Conservation (phyloP, 108 stramenopile species). For the Cyclotella cryptica region DNA sequence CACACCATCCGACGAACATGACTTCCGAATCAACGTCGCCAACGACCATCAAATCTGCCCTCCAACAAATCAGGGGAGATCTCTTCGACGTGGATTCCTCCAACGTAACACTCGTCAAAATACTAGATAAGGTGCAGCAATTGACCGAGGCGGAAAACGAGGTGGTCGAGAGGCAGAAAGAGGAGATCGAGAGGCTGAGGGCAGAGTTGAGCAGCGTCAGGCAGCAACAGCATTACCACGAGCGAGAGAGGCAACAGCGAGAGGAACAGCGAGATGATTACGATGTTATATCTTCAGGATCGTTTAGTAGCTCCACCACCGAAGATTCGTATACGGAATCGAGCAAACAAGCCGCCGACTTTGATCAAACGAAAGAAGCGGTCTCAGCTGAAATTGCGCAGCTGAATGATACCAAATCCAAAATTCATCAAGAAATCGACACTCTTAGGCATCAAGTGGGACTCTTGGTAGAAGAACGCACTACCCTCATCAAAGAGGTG, state of each 20-base stretch:
- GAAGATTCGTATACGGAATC: background rate
- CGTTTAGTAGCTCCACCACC: slow-evolving; percentile 12
- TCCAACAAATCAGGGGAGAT: slow-evolving; percentile 26
- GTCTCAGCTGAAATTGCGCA: background rate
- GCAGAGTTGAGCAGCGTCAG: background rate
- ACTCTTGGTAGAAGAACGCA: slow-evolving; percentile 23
- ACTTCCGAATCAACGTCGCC: background rate
- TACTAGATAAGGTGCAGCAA: slow-evolving; percentile 32
- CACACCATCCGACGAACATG: background rate
- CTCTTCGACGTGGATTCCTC: slow-evolving; percentile 18
- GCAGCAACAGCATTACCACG: slow-evolving; percentile 2
- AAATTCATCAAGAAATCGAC: slow-evolving; percentile 20
- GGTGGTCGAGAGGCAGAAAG: slow-evolving; percentile 13
- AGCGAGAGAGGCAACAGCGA: background rate
- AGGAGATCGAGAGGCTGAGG: slow-evolving; percentile 13
- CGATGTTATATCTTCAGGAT: slow-evolving; percentile 9
- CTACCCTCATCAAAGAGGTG: slow-evolving; percentile 30
- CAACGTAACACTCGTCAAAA: slow-evolving; percentile 1
- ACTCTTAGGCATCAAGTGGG: slow-evolving; percentile 10
- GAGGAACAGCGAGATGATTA: slow-evolving; percentile 4
- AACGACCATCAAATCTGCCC: slow-evolving; percentile 12
- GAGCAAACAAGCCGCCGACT: background rate
- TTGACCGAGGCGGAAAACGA: slow-evolving; percentile 41
- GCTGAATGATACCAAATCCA: background rate
- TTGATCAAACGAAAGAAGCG: background rate